These are phyloP conservation scores for Cercospora sesami DNA, from an alignment of 2,329 filamentous ascomycete genomes.

Conservation along the genomic window DNA sequence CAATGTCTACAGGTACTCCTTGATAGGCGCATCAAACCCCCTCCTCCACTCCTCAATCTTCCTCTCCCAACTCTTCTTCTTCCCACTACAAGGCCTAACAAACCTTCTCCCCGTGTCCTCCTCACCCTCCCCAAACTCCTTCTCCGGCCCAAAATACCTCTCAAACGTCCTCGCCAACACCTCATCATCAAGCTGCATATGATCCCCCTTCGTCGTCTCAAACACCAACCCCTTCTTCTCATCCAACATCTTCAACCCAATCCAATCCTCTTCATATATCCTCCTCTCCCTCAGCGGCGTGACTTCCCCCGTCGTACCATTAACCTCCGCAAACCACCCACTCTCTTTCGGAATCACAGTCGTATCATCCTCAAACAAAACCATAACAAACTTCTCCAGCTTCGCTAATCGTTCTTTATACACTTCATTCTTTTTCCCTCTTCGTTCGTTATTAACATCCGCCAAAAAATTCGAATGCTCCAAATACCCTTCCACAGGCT, in stretches of 20 bases:
- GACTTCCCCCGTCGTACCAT: conserved; percentile 61
- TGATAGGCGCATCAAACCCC: conserved; percentile 10
- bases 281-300: conserved; percentile 66
- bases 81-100: conserved; percentile 10
- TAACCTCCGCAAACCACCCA: conserved; percentile 86
- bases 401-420: conserved; percentile 71
- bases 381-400: conserved; percentile 82
- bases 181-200: conserved; percentile 76
- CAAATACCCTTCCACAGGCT: conserved; percentile 64
- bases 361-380: conserved; percentile 81
- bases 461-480: conserved; percentile 83
- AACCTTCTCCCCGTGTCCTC: not conserved
- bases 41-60: conserved; percentile 12
- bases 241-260: conserved; percentile 79
- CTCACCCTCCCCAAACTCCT: not conserved
- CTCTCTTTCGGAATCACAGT: conserved; percentile 89
- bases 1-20: conserved; percentile 18
- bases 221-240: conserved; percentile 77
- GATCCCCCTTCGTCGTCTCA: conserved; percentile 68
- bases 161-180: conserved; percentile 65
- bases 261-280: conserved; percentile 89
- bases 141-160: conserved; percentile 61
- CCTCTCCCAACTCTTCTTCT: conserved; percentile 8
- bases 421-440: conserved; percentile 63
- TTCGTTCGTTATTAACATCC: conserved; percentile 92